Evolutionary conservation across 441 rosid genomes (phyloP), one percentile per base, ranked within the genome.

Genomic region (Arabidopsis hybrid): DNA sequence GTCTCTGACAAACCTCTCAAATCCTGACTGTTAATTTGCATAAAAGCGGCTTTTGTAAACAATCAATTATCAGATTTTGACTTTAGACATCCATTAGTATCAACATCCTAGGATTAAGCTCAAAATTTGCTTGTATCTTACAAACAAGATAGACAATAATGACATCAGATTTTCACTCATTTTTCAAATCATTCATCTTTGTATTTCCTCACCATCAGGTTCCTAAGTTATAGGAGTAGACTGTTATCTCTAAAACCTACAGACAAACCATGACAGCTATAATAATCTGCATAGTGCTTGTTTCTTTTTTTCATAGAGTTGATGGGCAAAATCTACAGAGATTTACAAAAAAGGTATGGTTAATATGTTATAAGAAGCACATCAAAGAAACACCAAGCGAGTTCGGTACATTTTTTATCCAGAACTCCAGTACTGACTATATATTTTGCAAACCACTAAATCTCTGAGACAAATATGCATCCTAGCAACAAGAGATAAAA

Each of bases 1-100:
- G 75, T 94, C 99, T 85, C 90, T 86, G 53, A 94, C 74, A 80
- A 92, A 94, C 61, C 90, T 90, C 83, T 92, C 96, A 82, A 94
- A 94, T 32, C 99, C 97, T 40, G 99, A 92, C 99, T 94, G 93
- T 86, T 70, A 42, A 70, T 32, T 57, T 35, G 45, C 61, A 83
- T 17, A 61, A 63, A 65, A 38, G 14, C 14, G 42, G 40, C 7
- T 32, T 45, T 47, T 0, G 36, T 61, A 38, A 66, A 50, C 14
- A 71, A 71, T 47, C 57, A 63, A 3, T 8, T 36, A 67, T 64
- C 53, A 47, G 12, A 36, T 4, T 18, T 60, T n/a, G 58, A n/a
- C 10, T 21, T 35, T 69, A 11, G 55, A 14, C 18, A 56, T 12
- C 18, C 35, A 67, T 52, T 8, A 32, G 11, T 31, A 42, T 42